Base-by-base conservation (phyloP, 257 asterid species). In the Perilla frutescens region DNA sequence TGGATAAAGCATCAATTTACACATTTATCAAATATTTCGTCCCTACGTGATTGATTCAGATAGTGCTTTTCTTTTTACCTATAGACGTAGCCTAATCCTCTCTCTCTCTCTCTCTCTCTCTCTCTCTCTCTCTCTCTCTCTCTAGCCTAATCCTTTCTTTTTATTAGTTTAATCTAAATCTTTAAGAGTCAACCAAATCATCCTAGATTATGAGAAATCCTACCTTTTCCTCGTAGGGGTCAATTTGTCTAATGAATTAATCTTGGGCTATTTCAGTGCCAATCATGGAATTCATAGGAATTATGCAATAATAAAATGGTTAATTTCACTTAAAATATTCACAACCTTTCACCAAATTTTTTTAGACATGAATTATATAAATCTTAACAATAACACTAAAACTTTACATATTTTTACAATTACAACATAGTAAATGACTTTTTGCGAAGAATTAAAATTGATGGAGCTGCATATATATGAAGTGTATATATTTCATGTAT, bases 151-250 rank as follows among this genome's bases (percentile, higher is more conserved):
- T 63, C 71, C 64, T 59, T 34, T 34, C 4, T 31, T 37, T 73
- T 66, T 32, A 58, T 66, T 72, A 13, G 40, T 67, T 78, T 78
- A 78, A 78, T 66, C 4, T 37, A 11, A 78, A 50, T 59, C 75
- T 72, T 78, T 59, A 57, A 14, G 66, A 58, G 78, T 72, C 81
- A 78, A 73, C 72, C 70, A 72, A 78, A 73, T 78, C 82, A 78
- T 73, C 67, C 32, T 66, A 73, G 72, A 72, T 78, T 72, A 51
- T 44, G 76, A 51, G 60, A 78, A 26, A 64, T 57, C 60, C 44
- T 32, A 11, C 10, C 20, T 44, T 71, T 66, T 56, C 36, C 58
- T 66, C 6, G 51, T 67, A 59, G 75, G 66, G 71, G 75, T 66
- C 59, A 63, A 77, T 20, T 64, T 15, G 60, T 31, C 51, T 15